phyloP scores from a whole-genome alignment of 768 basidiomycete genomes.

The Mycena vulgaris region DNA sequence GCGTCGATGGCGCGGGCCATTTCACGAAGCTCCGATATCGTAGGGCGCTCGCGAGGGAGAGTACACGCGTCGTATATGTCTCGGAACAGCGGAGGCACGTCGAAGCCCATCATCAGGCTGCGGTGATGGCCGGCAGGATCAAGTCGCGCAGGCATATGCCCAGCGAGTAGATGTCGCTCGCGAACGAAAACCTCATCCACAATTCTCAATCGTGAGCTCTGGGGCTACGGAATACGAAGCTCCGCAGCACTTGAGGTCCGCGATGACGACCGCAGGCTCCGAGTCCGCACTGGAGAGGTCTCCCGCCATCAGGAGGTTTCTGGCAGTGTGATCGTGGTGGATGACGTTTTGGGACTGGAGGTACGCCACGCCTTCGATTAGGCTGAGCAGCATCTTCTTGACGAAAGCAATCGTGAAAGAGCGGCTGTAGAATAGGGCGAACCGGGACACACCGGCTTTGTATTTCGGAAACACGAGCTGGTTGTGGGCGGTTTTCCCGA shows the following conservation, averaged over 20 bases:
- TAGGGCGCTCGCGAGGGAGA: too few species aligned
- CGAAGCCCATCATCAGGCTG: neutral
- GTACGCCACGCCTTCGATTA: too few species aligned
- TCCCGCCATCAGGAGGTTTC: too few species aligned
- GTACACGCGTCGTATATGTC: neutral
- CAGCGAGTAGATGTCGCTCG: slow-evolving; percentile 1
- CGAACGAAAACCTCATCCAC: neutral
- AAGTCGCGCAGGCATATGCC: neutral
- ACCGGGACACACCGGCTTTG: neutral
- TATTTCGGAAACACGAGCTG: slow-evolving; percentile 1
- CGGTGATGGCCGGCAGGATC: neutral
- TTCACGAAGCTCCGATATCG: too few species aligned
- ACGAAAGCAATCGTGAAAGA: neutral
- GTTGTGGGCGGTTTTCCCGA: neutral
- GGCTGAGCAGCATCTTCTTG: neutral
- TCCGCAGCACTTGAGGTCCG: neutral
- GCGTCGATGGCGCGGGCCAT: too few species aligned
- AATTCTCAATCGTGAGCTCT: neutral
- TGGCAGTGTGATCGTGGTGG: too few species aligned
- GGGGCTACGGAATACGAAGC: slow-evolving; percentile 2
- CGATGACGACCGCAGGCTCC: too few species aligned
- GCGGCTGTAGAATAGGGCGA: neutral
- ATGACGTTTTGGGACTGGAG: too few species aligned
- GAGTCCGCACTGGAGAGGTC: too few species aligned
- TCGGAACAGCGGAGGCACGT: neutral